Conservation (phyloP, 495 filamentous ascomycete genomes). For the Neurospora pannonica region DNA sequence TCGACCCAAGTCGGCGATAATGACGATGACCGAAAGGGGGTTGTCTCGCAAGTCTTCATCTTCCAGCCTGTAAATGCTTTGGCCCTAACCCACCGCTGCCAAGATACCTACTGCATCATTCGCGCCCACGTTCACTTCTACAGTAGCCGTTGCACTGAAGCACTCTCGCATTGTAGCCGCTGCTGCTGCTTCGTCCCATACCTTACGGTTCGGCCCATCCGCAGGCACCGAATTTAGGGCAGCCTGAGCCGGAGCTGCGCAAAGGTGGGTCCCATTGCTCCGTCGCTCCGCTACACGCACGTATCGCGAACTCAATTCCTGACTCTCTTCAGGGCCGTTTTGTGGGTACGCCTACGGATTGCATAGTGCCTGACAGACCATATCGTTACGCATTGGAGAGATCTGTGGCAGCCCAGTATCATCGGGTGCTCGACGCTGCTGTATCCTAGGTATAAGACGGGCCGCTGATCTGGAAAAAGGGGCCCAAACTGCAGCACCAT, state of each 20-base stretch:
- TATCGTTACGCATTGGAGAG: neutral
- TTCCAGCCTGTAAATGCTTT: neutral
- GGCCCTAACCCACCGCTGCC: neutral
- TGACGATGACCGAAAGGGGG: neutral
- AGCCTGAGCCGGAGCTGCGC: neutral
- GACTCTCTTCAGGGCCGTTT: neutral
- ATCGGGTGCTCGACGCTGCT: neutral
- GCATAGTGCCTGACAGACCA: neutral
- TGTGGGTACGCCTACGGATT: neutral
- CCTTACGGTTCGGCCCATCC: neutral
- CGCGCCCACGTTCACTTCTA: neutral
- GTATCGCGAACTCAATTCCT: neutral
- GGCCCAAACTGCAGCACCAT: slow-evolving; percentile 2
- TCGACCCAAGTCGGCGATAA: neutral
- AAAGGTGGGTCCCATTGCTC: neutral
- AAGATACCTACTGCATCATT: neutral
- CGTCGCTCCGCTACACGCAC: neutral
- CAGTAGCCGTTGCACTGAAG: neutral
- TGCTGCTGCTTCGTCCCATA: neutral
- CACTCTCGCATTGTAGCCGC: neutral
- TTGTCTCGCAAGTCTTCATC: neutral
- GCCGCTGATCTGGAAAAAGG: neutral
- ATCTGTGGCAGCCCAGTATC: neutral
- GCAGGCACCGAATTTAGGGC: neutral
- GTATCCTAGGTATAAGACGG: neutral